Evolutionary conservation across 2,329 filamentous ascomycete species (phyloP).

Genomic region (Talaromyces sp.): DNA sequence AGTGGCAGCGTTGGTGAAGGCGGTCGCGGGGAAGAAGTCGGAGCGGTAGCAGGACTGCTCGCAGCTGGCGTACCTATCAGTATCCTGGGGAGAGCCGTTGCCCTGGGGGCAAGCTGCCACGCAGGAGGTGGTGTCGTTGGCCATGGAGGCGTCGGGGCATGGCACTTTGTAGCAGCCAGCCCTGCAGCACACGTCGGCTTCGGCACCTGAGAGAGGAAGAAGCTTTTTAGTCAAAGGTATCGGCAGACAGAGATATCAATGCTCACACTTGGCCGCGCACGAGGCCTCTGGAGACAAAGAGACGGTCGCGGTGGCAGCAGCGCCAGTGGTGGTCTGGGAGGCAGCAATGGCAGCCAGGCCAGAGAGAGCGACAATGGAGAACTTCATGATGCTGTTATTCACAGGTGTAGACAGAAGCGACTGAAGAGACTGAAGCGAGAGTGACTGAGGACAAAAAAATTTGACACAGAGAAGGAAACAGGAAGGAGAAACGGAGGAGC

Average conservation of each 20-base stretch:
- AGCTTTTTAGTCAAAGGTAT: neutral
- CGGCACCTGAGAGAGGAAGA: constrained; percentile 26
- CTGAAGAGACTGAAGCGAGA: neutral
- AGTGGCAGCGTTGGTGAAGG: constrained; percentile 11
- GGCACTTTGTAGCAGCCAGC: constrained; percentile 48
- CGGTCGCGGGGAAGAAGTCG: constrained; percentile 40
- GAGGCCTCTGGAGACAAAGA: constrained; percentile 26
- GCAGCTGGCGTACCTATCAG: constrained; percentile 43
- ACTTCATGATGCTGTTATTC: constrained; percentile 29
- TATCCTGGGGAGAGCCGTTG: constrained; percentile 42
- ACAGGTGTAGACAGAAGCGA: neutral
- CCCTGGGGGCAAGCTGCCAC: constrained; percentile 50
- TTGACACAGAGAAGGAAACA: constrained; percentile 17
- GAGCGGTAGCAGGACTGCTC: constrained; percentile 45
- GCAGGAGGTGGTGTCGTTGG: constrained; percentile 48
- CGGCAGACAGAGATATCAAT: neutral
- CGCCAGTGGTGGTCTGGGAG: constrained; percentile 31
- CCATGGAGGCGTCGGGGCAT: constrained; percentile 46
- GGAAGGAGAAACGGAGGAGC: constrained; percentile 16
- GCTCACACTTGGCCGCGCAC: constrained; percentile 35
- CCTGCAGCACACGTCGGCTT: constrained; percentile 46
- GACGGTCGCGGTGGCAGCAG: constrained; percentile 25
- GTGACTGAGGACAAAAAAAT: neutral
- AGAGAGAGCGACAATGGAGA: constrained; percentile 39
- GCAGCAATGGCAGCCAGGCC: constrained; percentile 41